Conservation (phyloP, 768 basidiomycete genomes). For the Royoungia palumana region DNA sequence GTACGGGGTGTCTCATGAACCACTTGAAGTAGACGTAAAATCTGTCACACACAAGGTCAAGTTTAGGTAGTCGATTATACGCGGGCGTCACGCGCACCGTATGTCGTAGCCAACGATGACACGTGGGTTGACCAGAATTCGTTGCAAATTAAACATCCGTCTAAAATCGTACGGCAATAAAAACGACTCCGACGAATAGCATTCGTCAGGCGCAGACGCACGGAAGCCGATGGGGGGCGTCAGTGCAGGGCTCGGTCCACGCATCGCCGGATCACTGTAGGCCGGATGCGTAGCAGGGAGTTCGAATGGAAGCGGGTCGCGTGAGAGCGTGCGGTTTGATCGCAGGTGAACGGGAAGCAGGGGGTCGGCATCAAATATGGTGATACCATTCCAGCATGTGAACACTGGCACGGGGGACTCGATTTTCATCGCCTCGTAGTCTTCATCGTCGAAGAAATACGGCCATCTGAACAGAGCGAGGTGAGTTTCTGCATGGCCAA, state of each 20-base stretch:
- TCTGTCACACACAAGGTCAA: conserved; percentile 9
- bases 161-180: conserved; percentile 42
- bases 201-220: conserved; percentile 13
- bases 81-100: conserved; percentile 20
- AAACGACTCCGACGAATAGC: conserved; percentile 37
- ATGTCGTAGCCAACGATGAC: conserved; percentile 38
- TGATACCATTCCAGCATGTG: conserved; percentile 47
- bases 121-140: conserved; percentile 38
- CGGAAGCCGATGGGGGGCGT: conserved; percentile 19
- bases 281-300: conserved; percentile 17
- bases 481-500: background rate
- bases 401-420: conserved; percentile 44
- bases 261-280: conserved; percentile 4
- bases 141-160: conserved; percentile 35
- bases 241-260: conserved; percentile 17
- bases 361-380: conserved; percentile 39
- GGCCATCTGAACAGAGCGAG: conserved; percentile 29
- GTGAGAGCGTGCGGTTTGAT: conserved; percentile 36
- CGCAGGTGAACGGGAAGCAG: conserved; percentile 39
- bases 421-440: conserved; percentile 32
- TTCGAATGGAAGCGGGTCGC: conserved; percentile 21
- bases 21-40: conserved; percentile 36
- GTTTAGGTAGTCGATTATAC: background rate
- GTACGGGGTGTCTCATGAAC: conserved; percentile 36
- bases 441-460: conserved; percentile 39